Base-by-base conservation (phyloP, 768 basidiomycete species). In the Agaricus blazei region DNA sequence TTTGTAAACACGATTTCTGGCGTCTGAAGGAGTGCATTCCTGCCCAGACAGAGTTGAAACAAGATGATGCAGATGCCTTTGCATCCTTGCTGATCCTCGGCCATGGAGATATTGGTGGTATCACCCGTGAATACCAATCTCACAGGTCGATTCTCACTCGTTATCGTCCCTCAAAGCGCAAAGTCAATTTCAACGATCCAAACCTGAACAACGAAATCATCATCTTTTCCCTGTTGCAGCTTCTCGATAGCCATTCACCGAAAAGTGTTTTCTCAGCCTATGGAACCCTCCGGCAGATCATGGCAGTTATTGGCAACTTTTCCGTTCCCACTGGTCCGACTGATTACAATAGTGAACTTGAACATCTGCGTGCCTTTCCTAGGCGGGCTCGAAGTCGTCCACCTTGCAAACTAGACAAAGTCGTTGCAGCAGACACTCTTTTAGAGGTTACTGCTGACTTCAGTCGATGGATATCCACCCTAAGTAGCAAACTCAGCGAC, bases 1-100 rank as follows among this genome's bases (percentile, higher is more conserved):
- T 89, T 53, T 71, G 80, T 0, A 70, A 72, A 51, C 72, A 72
- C 8, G 84, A 87, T 59, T 93, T 95, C 66, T 97, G 93, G 93
- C 79, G 83, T 38, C 70, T 96, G 64, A 93, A 92, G 64, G 82
- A 84, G 24, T 86, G 80, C 63, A 86, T 94, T 42, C 90, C 90
- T 4, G 52, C 75, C 1, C 59, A 62, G 4, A 68, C 73, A 1
- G 70, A 76, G 28, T 70, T 92, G n/a, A 80, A 82, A 47, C 77
- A 78, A 37, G 83, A 82, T 34, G 90, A 93, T 63, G 73, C 87
- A 15, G 74, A 84, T 49, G 88, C 88, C 1, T 94, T 93, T 61
- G 79, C 85, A 14, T 75, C 78, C 8, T 72, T 93, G 11, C 71
- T 94, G 9, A 71, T 80, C 36, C 66, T 75, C 7, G 75, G 84